Conservation (phyloP, 352 stramenopile genomes). For the Pythium plurisporium region DNA sequence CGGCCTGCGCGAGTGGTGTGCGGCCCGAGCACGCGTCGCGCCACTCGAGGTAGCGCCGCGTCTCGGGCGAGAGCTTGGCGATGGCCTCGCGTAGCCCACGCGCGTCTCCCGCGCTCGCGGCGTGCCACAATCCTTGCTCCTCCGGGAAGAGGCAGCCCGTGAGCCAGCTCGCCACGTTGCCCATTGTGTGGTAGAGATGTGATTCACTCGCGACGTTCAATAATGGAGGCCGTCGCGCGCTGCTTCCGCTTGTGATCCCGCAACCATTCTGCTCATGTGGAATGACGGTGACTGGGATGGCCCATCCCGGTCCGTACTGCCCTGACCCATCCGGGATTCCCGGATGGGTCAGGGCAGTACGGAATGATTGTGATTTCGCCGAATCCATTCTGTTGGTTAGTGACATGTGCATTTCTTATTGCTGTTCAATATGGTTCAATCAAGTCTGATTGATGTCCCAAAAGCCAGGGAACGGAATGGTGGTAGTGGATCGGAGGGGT, state of each 20-base stretch:
- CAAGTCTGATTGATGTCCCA: background rate
- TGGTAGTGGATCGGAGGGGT: too few relatives aligned
- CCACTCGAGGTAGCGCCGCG: slow-evolving; percentile 25
- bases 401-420: too few relatives aligned
- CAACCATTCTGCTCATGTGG: too few relatives aligned
- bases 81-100: slow-evolving; percentile 11
- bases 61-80: slow-evolving; percentile 15
- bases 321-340: too few relatives aligned
- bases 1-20: slow-evolving; percentile 25
- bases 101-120: slow-evolving; percentile 18
- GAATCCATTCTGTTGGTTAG: too few relatives aligned
- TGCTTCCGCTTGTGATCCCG: background rate
- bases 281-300: too few relatives aligned
- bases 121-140: slow-evolving; percentile 26
- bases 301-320: too few relatives aligned
- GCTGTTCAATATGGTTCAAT: too few relatives aligned
- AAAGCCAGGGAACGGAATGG: background rate
- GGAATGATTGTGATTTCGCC: background rate
- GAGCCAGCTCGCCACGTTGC: slow-evolving; percentile 22
- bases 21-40: slow-evolving; percentile 22
- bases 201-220: background rate
- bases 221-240: background rate
- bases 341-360: too few relatives aligned
- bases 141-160: slow-evolving; percentile 21
- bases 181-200: slow-evolving; percentile 14